A percentile compares a stretch with the other conserved stretches of the same genome.
Conservation (phyloP, 2,329 filamentous ascomycete genomes). For the Alternaria sp. region DNA sequence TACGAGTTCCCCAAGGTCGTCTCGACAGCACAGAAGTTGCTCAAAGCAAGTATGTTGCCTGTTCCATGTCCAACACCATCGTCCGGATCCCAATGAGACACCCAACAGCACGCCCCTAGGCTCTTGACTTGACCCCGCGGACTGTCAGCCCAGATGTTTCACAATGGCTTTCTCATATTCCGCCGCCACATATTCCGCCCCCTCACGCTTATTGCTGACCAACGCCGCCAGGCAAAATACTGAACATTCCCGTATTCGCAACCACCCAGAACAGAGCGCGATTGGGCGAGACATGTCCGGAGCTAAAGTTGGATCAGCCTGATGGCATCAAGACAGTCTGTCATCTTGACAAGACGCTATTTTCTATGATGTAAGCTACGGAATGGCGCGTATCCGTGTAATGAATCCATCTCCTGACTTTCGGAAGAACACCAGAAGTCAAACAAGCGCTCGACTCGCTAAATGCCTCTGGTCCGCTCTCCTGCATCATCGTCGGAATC, state of each 20-base stretch:
- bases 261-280: conserved; percentile 85
- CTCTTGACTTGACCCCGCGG: not conserved
- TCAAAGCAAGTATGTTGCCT: conserved; percentile 56
- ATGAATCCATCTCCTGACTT: not conserved
- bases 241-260: conserved; percentile 79
- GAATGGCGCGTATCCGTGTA: not conserved
- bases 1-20: conserved; percentile 82
- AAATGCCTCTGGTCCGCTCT: conserved; percentile 34
- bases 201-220: conserved; percentile 18
- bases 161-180: conserved; percentile 8
- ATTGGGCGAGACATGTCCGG: conserved; percentile 79
- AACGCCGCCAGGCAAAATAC: conserved; percentile 57
- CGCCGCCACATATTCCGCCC: not conserved
- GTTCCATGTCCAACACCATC: not conserved
- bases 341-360: conserved; percentile 84
- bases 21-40: conserved; percentile 61
- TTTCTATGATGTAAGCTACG: conserved; percentile 74
- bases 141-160: not conserved
- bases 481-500: conserved; percentile 84
- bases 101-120: conserved; percentile 1
- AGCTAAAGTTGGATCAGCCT: conserved; percentile 66
- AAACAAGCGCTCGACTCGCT: conserved; percentile 55
- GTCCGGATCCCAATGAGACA: not conserved
- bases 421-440: conserved; percentile 67
- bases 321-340: conserved; percentile 63